phyloP scores from a whole-genome alignment of 352 stramenopile species.

The Plasmopara halstedii region DNA sequence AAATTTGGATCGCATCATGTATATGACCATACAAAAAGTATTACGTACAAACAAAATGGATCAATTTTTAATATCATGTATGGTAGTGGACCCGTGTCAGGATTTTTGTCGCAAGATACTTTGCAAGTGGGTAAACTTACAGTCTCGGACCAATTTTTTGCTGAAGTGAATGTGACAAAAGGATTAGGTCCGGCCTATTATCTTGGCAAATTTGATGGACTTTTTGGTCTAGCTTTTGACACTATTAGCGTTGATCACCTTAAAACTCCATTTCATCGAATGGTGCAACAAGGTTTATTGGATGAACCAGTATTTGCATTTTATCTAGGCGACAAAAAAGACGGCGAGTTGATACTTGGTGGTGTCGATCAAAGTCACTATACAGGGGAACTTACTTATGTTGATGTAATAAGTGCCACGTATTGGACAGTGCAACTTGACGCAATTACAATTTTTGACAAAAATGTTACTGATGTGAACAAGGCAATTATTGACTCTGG shows the following conservation, averaged over 20 bases:
- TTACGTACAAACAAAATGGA: constrained; percentile 86
- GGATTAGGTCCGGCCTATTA: constrained; percentile 92
- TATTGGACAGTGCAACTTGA: constrained; percentile 79
- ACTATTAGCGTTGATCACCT: constrained; percentile 89
- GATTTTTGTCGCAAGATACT: constrained; percentile 87
- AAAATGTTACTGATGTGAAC: constrained; percentile 42
- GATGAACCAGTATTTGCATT: constrained; percentile 94
- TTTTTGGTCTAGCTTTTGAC: constrained; percentile 95
- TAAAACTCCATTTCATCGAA: constrained; percentile 91
- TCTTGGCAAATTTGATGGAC: constrained; percentile 96
- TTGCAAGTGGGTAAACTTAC: constrained; percentile 56
- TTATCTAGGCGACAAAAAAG: constrained; percentile 88
- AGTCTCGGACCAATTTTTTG: constrained; percentile 88
- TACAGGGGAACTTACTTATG: constrained; percentile 89
- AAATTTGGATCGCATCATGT: constrained; percentile 66
- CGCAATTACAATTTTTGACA: constrained; percentile 46
- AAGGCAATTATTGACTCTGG: constrained; percentile 94
- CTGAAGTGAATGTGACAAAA: constrained; percentile 93
- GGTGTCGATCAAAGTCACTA: constrained; percentile 87
- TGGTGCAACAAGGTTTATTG: constrained; percentile 85
- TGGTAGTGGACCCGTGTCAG: constrained; percentile 88
- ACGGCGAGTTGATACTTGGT: constrained; percentile 75
- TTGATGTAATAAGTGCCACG: constrained; percentile 63
- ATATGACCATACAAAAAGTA: constrained; percentile 87
- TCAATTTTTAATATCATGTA: constrained; percentile 94